These are phyloP conservation scores for Coemansia sp. DNA, from an alignment of 192 early-diverging fungal species.

Conservation along the genomic window DNA sequence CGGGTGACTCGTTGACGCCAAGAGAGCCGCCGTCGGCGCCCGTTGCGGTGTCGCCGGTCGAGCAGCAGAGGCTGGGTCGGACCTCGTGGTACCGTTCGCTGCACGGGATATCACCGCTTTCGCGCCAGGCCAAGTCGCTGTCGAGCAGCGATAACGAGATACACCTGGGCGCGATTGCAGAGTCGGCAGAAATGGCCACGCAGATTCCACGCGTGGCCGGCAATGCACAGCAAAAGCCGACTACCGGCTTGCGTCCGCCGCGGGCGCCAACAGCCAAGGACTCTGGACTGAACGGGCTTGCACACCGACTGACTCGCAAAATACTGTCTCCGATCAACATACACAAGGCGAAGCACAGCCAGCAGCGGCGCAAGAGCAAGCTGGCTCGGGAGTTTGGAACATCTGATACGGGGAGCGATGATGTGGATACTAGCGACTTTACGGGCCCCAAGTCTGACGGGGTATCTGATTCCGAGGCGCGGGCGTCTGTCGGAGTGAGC, in stretches of 20 bases:
- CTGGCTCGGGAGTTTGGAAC: background rate
- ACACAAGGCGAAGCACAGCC: slow-evolving; percentile 1
- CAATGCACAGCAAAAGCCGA: background rate
- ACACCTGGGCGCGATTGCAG: slow-evolving; percentile 1
- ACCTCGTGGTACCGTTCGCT: slow-evolving; percentile 45
- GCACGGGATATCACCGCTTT: slow-evolving; percentile 48
- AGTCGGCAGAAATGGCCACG: background rate
- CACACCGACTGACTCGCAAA: slow-evolving; percentile 15
- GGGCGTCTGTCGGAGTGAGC: too few relatives aligned
- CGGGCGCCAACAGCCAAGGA: background rate
- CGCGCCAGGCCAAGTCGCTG: slow-evolving; percentile 40
- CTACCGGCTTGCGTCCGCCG: background rate
- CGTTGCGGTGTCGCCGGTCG: too few relatives aligned
- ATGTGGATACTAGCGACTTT: slow-evolving; percentile 15
- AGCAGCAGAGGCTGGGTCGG: slow-evolving; percentile 21
- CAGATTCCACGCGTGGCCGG: slow-evolving; percentile 29
- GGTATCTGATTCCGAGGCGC: background rate
- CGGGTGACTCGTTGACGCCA: background rate
- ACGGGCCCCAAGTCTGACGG: slow-evolving; percentile 7
- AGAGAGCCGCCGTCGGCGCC: too few relatives aligned
- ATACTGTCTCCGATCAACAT: slow-evolving; percentile 21
- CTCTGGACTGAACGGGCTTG: slow-evolving; percentile 4
- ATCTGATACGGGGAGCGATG: background rate
- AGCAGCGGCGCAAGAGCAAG: background rate
- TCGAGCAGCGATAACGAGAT: slow-evolving; percentile 43